Evolutionary conservation across 495 filamentous ascomycete species (phyloP), one percentile per base, ranked within the genome.

Genomic region (Aspergillus haitiensis): DNA sequence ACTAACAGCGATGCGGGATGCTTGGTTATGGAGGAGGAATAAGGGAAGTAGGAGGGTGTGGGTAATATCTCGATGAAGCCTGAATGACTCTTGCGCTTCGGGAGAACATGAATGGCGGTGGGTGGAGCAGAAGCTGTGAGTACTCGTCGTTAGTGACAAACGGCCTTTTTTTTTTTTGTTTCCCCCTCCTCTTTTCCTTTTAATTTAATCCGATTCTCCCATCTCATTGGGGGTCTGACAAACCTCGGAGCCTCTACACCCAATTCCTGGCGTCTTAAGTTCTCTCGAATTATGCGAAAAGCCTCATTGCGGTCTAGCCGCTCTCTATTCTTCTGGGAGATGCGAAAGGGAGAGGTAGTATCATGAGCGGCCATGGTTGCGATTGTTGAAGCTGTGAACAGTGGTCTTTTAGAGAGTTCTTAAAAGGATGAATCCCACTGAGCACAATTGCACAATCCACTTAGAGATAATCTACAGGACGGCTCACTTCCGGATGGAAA

Each of bases 1-100:
- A 12, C 70, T 71, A 36, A 76, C 67, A 16, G 83, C 83, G 52
- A 83, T 70, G 5, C 73, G 74, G 48, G 76, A 72, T 34, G 82
- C 81, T 60, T 80, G 78, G 57, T 78, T 71, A 69, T 81, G 82
- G 56, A 86, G 80, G 52, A 84, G 73, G 60, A 84, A 80, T 8
- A 87, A 69, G 8, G 84, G 84, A 12, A 83, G 76, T 50, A 84
- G 74, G 15, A 86, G 74, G 40, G 82, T 82, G 63, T 86, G 82
- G 56, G 85, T 81, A 55, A 86, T 78, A 51, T 86, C 84, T 62
- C 83, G 81, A 56, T 86, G 82, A n/a, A 85, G 72, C 6, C 84
- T 75, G 69, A 81, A 84, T 21, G 72, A 67, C 50, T 75, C 73
- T 63, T 79, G 75, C 40, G 77, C 73, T 46, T 74, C 59, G 27